These are phyloP conservation scores for Fraxinus quadrangulata DNA, from an alignment of 257 asterid genomes.

Conservation along the genomic window DNA sequence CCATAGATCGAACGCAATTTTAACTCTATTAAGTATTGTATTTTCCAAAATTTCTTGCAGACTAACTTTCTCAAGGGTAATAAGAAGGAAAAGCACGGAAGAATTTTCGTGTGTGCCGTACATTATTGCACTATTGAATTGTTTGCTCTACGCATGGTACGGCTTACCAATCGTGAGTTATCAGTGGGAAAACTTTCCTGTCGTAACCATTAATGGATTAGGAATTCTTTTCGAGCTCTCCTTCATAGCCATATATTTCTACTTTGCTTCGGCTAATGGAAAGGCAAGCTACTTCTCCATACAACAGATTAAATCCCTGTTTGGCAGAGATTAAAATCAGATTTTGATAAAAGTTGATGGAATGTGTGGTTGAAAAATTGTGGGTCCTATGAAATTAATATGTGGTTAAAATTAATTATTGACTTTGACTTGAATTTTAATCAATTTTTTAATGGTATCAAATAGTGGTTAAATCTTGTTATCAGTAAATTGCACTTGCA, in stretches of 20 bases:
- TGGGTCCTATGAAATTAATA: too few species aligned
- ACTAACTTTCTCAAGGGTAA: conserved; percentile 55
- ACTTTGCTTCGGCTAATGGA: conserved; percentile 43
- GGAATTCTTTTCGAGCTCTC: conserved; percentile 70
- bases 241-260: conserved; percentile 53
- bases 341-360: too few species aligned
- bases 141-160: conserved; percentile 73
- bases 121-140: conserved; percentile 54
- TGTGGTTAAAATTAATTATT: too few species aligned
- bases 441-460: not conserved
- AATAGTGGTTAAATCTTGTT: not conserved
- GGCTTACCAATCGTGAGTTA: conserved; percentile 77
- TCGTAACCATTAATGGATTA: conserved; percentile 64
- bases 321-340: too few species aligned
- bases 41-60: conserved; percentile 32
- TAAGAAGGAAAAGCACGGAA: conserved; percentile 53
- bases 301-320: too few species aligned
- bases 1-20: not conserved
- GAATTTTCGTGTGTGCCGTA: conserved; percentile 74
- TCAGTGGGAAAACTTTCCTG: conserved; percentile 69
- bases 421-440: too few species aligned
- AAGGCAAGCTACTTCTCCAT: conserved; percentile 35
- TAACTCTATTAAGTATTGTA: not conserved
- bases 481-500: not conserved
- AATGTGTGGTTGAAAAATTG: too few species aligned